Evolutionary conservation across 805 yeast genomes (phyloP).

Genomic region (Barnettozyma siamensis): DNA sequence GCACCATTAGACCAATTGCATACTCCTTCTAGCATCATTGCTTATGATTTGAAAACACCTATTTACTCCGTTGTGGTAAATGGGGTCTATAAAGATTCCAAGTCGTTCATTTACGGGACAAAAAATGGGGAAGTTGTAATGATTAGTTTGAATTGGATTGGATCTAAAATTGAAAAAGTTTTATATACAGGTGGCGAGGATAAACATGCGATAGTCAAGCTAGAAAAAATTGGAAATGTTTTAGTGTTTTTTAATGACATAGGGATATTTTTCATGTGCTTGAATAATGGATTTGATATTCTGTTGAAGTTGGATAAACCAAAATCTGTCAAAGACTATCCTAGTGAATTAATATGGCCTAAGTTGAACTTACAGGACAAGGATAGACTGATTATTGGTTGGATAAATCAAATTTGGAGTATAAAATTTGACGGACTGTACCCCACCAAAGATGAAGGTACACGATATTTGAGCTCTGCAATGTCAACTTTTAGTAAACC

Average conservation of each 20-base stretch:
- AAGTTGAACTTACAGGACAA: constrained; percentile 59
- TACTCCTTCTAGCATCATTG: constrained; percentile 30
- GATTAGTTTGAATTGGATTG: constrained; percentile 83
- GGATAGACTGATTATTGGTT: constrained; percentile 67
- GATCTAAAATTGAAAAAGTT: constrained; percentile 64
- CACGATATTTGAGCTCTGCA: constrained; percentile 26
- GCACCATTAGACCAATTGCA: constrained; percentile 46
- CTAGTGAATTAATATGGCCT: constrained; percentile 85
- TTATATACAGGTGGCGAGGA: constrained; percentile 41
- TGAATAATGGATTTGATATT: constrained; percentile 36
- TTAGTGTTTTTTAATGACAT: constrained; percentile 79
- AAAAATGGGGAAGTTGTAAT: constrained; percentile 76
- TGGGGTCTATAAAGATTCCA: constrained; percentile 53
- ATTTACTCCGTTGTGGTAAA: constrained; percentile 82
- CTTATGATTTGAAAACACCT: constrained; percentile 82
- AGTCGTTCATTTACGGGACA: constrained; percentile 81
- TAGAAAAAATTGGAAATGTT: constrained; percentile 58
- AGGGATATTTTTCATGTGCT: constrained; percentile 69
- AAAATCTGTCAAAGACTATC: constrained; percentile 33
- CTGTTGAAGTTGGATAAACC: constrained; percentile 56
- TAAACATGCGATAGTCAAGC: constrained; percentile 65
- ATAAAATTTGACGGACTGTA: constrained; percentile 43
- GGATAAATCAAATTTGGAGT: constrained; percentile 78
- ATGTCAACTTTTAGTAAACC: constrained; percentile 45
- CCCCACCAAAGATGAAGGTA: constrained; percentile 10